Conservation (phyloP, 768 basidiomycete genomes). For the Calvatia gigantea region DNA sequence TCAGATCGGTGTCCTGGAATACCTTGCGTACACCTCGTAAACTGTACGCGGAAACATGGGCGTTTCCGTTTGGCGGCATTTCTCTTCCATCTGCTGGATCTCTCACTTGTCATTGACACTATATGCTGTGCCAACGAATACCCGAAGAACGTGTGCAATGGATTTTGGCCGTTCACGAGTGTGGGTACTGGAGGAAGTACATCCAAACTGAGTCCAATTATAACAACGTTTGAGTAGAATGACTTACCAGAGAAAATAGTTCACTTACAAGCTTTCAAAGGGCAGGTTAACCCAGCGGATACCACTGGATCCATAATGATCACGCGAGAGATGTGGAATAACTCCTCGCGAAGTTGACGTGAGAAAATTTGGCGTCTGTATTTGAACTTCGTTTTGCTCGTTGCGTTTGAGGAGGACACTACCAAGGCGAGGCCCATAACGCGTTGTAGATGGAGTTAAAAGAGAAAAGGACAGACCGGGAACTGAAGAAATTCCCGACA, state of each 20-base stretch:
- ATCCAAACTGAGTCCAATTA: conserved; percentile 46
- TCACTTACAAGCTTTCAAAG: conserved; percentile 79
- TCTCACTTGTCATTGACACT: conserved; percentile 55
- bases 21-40: conserved; percentile 74
- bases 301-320: conserved; percentile 47
- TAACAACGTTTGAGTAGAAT: conserved; percentile 2
- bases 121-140: conserved; percentile 46
- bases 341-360: conserved; percentile 69
- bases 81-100: conserved; percentile 62
- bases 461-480: conserved; percentile 15
- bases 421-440: conserved; percentile 36
- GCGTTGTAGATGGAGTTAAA: conserved; percentile 3
- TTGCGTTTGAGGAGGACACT: conserved; percentile 22
- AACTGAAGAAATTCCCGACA: conserved; percentile 4
- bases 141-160: conserved; percentile 67
- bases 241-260: neutral
- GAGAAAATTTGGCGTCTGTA: conserved; percentile 61
- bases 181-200: conserved; percentile 65
- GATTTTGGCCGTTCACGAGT: conserved; percentile 43
- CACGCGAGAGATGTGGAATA: conserved; percentile 69
- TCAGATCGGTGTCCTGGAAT: conserved; percentile 10
- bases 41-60: conserved; percentile 51
- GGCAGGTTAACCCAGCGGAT: conserved; percentile 67
- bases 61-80: conserved; percentile 71
- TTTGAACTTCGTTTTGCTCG: conserved; percentile 24